Percentiles rank a stretch among this genome's conserved stretches.
phyloP scores from a whole-genome alignment of 768 basidiomycete species.

The Pleurotus salmoneostramineus region DNA sequence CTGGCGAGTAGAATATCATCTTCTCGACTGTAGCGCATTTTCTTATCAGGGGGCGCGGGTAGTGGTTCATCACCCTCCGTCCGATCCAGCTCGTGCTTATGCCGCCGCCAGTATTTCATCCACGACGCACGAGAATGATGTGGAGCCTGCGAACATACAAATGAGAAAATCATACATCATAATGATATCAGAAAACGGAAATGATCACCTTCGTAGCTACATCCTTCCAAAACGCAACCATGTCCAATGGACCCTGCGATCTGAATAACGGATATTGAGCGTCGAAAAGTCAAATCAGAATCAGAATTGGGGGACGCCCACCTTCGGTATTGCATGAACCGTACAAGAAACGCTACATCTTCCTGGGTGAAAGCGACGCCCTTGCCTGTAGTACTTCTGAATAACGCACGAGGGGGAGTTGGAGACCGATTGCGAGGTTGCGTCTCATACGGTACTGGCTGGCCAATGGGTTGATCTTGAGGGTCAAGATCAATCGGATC shows the following conservation, averaged over 20 bases:
- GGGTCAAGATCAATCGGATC: slow-evolving; percentile 43
- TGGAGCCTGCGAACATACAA: slow-evolving; percentile 51
- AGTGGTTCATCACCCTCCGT: slow-evolving; percentile 65
- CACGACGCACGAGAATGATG: slow-evolving; percentile 90
- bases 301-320: slow-evolving; percentile 26
- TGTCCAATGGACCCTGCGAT: slow-evolving; percentile 59
- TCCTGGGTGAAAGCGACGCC: slow-evolving; percentile 87
- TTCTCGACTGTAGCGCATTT: slow-evolving; percentile 77
- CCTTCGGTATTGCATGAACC: slow-evolving; percentile 77
- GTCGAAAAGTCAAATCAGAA: slow-evolving; percentile 9
- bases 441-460: slow-evolving; percentile 10
- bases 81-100: slow-evolving; percentile 78
- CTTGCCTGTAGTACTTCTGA: slow-evolving; percentile 83
- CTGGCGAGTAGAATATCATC: slow-evolving; percentile 80
- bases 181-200: slow-evolving; percentile 19
- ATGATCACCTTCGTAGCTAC: slow-evolving; percentile 58
- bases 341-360: slow-evolving; percentile 73
- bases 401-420: slow-evolving; percentile 76
- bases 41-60: slow-evolving; percentile 79
- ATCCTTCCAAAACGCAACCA: slow-evolving; percentile 80
- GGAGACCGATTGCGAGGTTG: slow-evolving; percentile 63
- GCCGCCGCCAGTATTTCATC: slow-evolving; percentile 92
- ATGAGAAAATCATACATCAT: slow-evolving; percentile 3
- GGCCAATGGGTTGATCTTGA: slow-evolving; percentile 27
- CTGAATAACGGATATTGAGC: slow-evolving; percentile 24